Evolutionary conservation across 179 eudicot species (phyloP), one percentile per base, ranked within the genome.

Genomic region (Vitellaria paradoxa): DNA sequence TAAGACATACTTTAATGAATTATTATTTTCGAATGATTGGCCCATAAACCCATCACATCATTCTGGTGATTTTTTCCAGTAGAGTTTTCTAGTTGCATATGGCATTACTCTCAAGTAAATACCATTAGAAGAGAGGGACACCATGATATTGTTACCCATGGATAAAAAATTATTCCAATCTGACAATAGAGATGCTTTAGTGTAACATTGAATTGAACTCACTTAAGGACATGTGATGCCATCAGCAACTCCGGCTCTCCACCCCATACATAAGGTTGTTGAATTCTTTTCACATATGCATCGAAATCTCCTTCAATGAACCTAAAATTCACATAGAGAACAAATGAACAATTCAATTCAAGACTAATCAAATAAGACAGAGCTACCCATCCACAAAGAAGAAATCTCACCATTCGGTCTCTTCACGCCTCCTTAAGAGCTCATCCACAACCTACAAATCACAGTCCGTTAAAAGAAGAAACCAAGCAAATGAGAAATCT

Each of bases 181-280:
- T 9, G 7, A 20, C 9, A 57, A 57, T 14, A 73, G 4, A 9
- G 20, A 15, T 73, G 56, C 57, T 73, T 42, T 0, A 4, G 18
- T 9, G 5, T 26, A 56, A 72, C 30, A 72, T 10, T 20, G 11
- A 7, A n/a, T 3, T 37, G 15, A 37, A 76, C 92, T 89, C 72
- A 92, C 97, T 81, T 86, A 5, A 92, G 82, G 52, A 91, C 88
- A 86, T 92, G 97, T 79, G 93, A 91, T 55, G 93, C 93, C 95
- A 89, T 89, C n/a, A 87, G 40, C 62, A 92, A 70, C 80, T 89
- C 95, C 2, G 91, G 97, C 78, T 92, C 95, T 79, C 95, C 97
- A 75, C 97, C 95, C 97, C 97, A 92, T 5, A 86, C 87, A 79
- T 82, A 89, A 9, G 93, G 90, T 66, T 87, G 81, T 77, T 83